Evolutionary conservation across 2,329 filamentous ascomycete species (phyloP).

Genomic region (Diaporthe ilicicola): DNA sequence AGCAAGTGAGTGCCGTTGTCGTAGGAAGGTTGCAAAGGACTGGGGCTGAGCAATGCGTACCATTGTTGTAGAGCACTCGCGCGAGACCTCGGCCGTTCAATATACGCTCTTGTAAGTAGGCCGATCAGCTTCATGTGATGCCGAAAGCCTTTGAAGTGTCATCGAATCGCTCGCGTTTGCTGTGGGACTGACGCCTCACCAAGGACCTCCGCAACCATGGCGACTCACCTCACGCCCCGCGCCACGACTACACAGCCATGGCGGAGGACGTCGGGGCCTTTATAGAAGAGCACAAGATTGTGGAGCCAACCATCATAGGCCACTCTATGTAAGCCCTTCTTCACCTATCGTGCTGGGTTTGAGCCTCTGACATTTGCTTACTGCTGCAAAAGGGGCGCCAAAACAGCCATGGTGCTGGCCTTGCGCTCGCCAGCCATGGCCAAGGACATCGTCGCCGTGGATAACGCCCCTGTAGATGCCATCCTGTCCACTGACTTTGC

Average conservation of each 20-base stretch:
- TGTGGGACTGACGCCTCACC: neutral
- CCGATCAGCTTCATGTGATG: neutral
- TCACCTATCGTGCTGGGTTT: neutral
- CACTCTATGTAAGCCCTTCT: conserved; percentile 81
- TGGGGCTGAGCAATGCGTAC: conserved; percentile 10
- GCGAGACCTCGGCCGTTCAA: conserved; percentile 78
- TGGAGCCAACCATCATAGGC: conserved; percentile 80
- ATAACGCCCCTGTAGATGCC: conserved; percentile 90
- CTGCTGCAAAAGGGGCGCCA: conserved; percentile 76
- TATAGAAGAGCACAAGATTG: conserved; percentile 74
- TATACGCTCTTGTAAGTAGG: conserved; percentile 79
- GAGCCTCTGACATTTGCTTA: neutral
- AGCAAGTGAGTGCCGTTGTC: conserved; percentile 73
- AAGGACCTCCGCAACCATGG: conserved; percentile 94
- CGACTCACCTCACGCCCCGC: conserved; percentile 79
- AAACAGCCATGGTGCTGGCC: conserved; percentile 88
- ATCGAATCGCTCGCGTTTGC: no score
- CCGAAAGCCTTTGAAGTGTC: neutral
- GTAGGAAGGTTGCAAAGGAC: neutral
- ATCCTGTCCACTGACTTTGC: conserved; percentile 78
- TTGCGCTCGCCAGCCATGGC: conserved; percentile 74
- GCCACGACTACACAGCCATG: conserved; percentile 84
- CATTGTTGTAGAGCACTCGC: conserved; percentile 73
- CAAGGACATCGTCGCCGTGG: conserved; percentile 79
- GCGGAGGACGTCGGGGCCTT: conserved; percentile 85